Conservation (phyloP, 225 moss, liverwort and hornwort genomes). For the Marchantia polymorpha region DNA sequence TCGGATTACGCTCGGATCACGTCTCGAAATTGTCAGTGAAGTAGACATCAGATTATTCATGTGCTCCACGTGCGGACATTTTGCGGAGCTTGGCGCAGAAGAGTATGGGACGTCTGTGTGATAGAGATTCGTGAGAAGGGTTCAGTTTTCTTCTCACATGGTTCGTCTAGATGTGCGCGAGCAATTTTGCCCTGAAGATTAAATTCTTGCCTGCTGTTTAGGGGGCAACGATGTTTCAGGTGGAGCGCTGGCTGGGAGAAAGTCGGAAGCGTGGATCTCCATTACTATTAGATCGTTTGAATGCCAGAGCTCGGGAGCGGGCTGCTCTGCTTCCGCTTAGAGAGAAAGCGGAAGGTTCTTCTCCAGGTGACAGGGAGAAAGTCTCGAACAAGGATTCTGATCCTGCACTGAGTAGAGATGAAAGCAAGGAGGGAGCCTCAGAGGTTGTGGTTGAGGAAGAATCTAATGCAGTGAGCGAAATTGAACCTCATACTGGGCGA, state of each 20-base stretch:
- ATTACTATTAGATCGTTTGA: conserved; percentile 30
- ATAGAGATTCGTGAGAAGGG: too few relatives aligned
- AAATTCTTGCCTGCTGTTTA: too few relatives aligned
- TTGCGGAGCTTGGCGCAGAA: too few relatives aligned
- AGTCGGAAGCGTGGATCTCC: not conserved
- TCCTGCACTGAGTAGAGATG: not conserved
- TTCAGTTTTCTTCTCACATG: too few relatives aligned
- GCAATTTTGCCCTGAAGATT: too few relatives aligned
- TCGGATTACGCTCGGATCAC: too few relatives aligned
- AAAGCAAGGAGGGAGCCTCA: conserved; percentile 3
- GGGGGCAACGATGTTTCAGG: conserved; percentile 28
- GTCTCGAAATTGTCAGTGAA: too few relatives aligned
- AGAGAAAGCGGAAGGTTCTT: not conserved
- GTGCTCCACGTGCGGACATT: too few relatives aligned
- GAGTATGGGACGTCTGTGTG: too few relatives aligned
- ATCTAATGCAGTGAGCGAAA: not conserved
- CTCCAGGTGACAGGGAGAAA: not conserved
- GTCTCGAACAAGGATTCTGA: too few relatives aligned
- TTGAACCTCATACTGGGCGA: not conserved
- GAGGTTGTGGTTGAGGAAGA: not conserved
- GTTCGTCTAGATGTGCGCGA: too few relatives aligned
- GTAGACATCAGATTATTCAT: too few relatives aligned
- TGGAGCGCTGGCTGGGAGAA: conserved; percentile 31
- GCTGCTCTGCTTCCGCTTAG: conserved; percentile 17
- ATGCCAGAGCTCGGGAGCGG: conserved; percentile 41